A percentile compares a stretch with the other conserved stretches of the same genome.
phyloP scores from a whole-genome alignment of 805 yeast species.

The Yarrowia deformans region DNA sequence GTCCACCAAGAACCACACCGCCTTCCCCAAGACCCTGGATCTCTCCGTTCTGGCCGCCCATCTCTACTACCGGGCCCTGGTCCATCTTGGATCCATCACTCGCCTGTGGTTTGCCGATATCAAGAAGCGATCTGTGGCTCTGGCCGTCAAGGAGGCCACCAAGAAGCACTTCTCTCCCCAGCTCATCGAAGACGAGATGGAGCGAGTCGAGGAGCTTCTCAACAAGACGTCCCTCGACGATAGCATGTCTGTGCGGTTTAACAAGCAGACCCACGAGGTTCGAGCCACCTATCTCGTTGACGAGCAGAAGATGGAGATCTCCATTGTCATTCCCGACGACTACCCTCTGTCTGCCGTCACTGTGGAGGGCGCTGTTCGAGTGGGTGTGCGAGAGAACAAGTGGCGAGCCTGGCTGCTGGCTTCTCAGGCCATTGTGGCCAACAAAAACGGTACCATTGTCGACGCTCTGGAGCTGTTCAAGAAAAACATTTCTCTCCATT shows the following conservation, averaged over 20 bases:
- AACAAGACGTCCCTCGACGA: constrained; percentile 47
- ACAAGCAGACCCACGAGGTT: constrained; percentile 68
- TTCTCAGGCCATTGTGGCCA: constrained; percentile 79
- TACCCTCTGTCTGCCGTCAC: constrained; percentile 80
- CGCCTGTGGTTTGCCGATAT: constrained; percentile 59
- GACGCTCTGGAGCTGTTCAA: constrained; percentile 73
- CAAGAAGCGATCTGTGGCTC: constrained; percentile 69
- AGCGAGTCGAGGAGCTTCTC: constrained; percentile 57
- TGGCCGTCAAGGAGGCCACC: constrained; percentile 68
- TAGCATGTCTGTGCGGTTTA: constrained; percentile 64
- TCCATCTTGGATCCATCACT: constrained; percentile 33
- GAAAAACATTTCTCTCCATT: constrained; percentile 80
- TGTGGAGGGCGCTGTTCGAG: constrained; percentile 77
- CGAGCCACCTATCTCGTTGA: constrained; percentile 78
- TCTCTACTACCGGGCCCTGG: constrained; percentile 68
- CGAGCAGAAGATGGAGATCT: constrained; percentile 84
- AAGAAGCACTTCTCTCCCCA: constrained; percentile 67
- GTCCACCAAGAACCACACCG: constrained; percentile 54
- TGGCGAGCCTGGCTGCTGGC: constrained; percentile 97
- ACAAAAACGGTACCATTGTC: constrained; percentile 59
- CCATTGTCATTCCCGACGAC: constrained; percentile 71
- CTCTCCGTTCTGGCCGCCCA: constrained; percentile 64
- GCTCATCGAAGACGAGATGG: constrained; percentile 65
- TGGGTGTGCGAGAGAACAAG: constrained; percentile 89
- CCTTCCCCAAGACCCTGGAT: constrained; percentile 46